Base-by-base conservation (phyloP, 495 filamentous ascomycete species). In the Massariosphaeria phaeospora region DNA sequence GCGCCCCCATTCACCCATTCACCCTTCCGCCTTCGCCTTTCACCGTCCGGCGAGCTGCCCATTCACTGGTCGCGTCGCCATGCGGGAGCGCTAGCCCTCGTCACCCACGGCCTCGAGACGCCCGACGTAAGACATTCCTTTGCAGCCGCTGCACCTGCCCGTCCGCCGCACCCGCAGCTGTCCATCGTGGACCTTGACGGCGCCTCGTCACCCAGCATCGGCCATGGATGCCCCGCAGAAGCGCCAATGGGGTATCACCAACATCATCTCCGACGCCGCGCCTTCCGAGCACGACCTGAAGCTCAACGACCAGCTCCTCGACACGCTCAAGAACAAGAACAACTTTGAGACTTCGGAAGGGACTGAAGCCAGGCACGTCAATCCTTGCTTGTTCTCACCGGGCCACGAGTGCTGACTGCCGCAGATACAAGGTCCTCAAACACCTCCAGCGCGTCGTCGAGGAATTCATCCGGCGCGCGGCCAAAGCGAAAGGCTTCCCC, bases 321-420 rank as follows among this genome's bases (percentile, higher is more conserved):
- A 84, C 15, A 90, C 95, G 67, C 72, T 98, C 48, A 84, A 84
- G 67, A 76, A 76, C 11, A 88, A 96, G 68, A 89, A 95, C 70
- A 95, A 91, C 49, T 98, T 96, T 60, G 91, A 97, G 67, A 79
- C 76, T 29, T 74, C 78, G 7, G 72, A 82, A 46, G 93, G 94
- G 67, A 96, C 87, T 0, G 79, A 88, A 57, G 85, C 83, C 54
- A 82, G 88, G 86, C 86, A 70, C 44, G 74, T 48, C 5, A 31
- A 59, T 56, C 36, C 24, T 47, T 48, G 48, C 23, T 34, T 24
- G 3, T 25, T 12, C 35, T 39, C 38, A 40, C 12, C 15, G 3
- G 6, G 17, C 38, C 38, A 21, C 38, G 18, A 40, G 8, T 23
- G 44, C 31, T 13, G 7, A 30, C 15, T 43, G 38, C 9, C 31